Base-by-base conservation (phyloP, 75 land plant species). In the Pinus tabuliformis region DNA sequence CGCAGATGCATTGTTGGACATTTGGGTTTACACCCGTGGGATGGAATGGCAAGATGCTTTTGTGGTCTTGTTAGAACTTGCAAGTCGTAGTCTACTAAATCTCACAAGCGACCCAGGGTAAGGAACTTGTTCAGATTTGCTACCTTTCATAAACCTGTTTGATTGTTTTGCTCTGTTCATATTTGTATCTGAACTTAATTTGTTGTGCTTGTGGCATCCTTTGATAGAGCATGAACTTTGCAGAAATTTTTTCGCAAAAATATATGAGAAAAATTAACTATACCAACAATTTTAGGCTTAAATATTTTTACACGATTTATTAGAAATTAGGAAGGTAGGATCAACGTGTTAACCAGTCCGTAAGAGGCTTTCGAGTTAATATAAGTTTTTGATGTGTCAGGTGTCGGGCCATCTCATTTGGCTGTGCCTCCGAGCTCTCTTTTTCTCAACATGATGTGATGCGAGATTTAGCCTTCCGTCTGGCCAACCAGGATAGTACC, bases 381-480 rank as follows among this genome's bases (percentile, higher is more conserved):
- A 39, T 5, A 39, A 39, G 42, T 3, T 33, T 66, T 33, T 66
- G 70, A 33, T 33, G 70, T 18, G 42, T 16, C 22, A 54, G 74
- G 58, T 17, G 58, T 24, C 33, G 36, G 14, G 56, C 74, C 17
- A 54, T 72, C 5, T 22, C 54, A 54, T 84, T 82, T 65, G 76
- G 89, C 49, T 77, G 81, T 75, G 77, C 75, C 61, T 78, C 57
- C 61, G 91, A 87, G 39, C 76, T 90, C 57, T 87, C 73, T 22
- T 85, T 85, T 28, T 79, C 83, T 42, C 91, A 89, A 26, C 92
- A 90, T 76, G 89, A 90, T 81, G 81, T 87, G 6, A 65, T 90
- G 73, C 75, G 92, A 78, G 92, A 90, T 66, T 81, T 90, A 62
- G 92, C 89, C 72, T 78, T 90, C 63, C 74, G 85, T 62, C 3